Evolutionary conservation across 75 land plant species (phyloP).

Genomic region (Picea glauca): DNA sequence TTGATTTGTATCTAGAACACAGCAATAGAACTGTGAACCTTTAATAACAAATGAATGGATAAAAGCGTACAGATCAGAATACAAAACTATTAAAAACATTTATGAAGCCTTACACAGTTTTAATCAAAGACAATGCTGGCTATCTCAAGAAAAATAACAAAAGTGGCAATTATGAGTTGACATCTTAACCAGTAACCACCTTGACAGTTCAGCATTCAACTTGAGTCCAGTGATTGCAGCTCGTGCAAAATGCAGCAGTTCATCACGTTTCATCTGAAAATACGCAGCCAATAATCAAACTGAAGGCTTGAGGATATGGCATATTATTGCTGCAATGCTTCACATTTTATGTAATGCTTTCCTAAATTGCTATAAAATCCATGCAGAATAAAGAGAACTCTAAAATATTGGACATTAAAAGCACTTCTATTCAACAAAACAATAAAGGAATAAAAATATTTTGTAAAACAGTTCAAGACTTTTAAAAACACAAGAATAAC

Average conservation of each 20-base stretch:
- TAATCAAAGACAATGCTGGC: neutral
- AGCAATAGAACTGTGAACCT: neutral
- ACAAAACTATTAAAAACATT: neutral
- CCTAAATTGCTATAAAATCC: neutral
- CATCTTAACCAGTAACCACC: conserved; percentile 29
- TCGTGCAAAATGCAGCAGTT: conserved; percentile 79
- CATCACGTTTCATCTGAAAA: conserved; percentile 73
- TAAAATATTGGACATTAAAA: neutral
- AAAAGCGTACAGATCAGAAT: neutral
- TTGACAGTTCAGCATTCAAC: conserved; percentile 61
- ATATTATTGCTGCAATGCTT: neutral
- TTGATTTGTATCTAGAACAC: neutral
- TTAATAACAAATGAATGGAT: neutral
- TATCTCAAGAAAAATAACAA: conserved; percentile 2
- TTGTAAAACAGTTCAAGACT: neutral
- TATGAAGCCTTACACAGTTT: neutral
- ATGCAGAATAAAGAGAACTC: neutral
- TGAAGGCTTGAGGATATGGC: neutral
- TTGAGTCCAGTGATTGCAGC: conserved; percentile 77
- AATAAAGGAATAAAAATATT: neutral
- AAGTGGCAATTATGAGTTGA: neutral
- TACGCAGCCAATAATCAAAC: neutral
- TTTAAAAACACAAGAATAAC: neutral
- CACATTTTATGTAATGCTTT: neutral
- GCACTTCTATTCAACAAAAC: neutral